Base-by-base conservation (phyloP, 257 asterid species). In the Lithospermum erythrorhizon region DNA sequence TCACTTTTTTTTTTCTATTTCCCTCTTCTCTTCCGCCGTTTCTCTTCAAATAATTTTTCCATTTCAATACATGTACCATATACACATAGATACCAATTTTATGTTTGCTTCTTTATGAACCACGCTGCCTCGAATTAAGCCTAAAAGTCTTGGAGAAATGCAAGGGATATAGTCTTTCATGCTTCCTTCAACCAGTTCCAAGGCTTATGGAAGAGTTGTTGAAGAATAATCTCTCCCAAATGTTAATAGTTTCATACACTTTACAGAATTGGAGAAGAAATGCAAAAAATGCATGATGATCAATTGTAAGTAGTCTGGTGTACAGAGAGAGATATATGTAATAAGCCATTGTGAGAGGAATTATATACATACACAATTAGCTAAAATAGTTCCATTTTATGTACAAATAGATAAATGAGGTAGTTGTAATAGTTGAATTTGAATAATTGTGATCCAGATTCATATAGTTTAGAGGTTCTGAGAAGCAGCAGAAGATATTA, bases 251-350 rank as follows among this genome's bases (percentile, higher is more conserved):
- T 9, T 41, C 48, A 9, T 32, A 64, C 19, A 51, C 14, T 35
- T 35, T 35, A 27, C 14, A 35, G 57, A 5, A 55, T 23, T 29
- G 57, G 21, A 54, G 7, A 64, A 52, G 57, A 35, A 55, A 64
- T 35, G 45, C 13, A 30, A 51, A 64, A 55, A 55, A 17, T 21
- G 18, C 6, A 21, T 13, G 25, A 21, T 47, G 57, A 45, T 65
- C 52, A 65, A 24, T 57, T 65, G 63, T 56, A 56, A 65, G 69
- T 53, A 65, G 20, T 55, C 55, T 22, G 55, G 30, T 65, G 63
- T 65, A 56, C 57, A 65, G 70, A 65, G 45, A 58, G 70, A 65
- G 49, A 58, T 29, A 32, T 29, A 23, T n/a, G n/a, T n/a, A n/a
- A n/a, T 55, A 65, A n/a, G 53, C 18, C 23, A 21, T 52, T 54